Evolutionary conservation across 2,329 filamentous ascomycete species (phyloP), one percentile per base, ranked within the genome.

Genomic region (Fusarium longipes): DNA sequence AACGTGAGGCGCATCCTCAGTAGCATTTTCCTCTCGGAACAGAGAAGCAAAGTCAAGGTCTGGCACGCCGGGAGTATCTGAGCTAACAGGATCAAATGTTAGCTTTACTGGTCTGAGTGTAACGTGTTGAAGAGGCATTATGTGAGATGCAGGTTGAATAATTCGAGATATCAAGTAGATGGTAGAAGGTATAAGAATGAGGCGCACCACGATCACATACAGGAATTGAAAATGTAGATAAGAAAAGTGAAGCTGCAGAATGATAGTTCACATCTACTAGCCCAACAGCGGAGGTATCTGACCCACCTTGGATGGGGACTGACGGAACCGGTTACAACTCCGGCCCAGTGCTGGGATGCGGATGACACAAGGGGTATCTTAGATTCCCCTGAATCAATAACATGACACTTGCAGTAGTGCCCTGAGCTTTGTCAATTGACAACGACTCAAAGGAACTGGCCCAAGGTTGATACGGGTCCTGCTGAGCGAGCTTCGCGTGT

Each of bases 301-400:
- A 33, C 40, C 59, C 57, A 63, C 59, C 43, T 57, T 3, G 32
- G 57, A 12, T 17, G 25, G 25, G 24, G 18, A 5, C 59, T 33
- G 42, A 32, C n/a, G 17, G 36, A 12, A 29, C 11, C n/a, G 3
- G 38, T 52, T 44, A 15, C 38, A 7, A 45, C 44, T 4, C 17
- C 14, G 32, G 14, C 11, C 17, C 22, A 43, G n/a, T n/a, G 6
- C 5, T 32, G 15, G 9, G 45, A 18, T 24, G 24, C 29, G 35
- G n/a, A 27, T 63, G 59, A 49, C 59, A 63, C 32, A 35, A 63
- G 39, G 49, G 14, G 63, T 35, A 63, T 63, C 59, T 48, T 25
- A 39, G 57, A 24, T 30, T 42, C 32, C 56, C 45, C 45, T 61
- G 45, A 45, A 40, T 40, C 33, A n/a, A 25, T 30, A 25, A 7